These are phyloP conservation scores for Ganoderma boninense DNA, from an alignment of 1,284 basidiomycete genomes.

Conservation along the genomic window DNA sequence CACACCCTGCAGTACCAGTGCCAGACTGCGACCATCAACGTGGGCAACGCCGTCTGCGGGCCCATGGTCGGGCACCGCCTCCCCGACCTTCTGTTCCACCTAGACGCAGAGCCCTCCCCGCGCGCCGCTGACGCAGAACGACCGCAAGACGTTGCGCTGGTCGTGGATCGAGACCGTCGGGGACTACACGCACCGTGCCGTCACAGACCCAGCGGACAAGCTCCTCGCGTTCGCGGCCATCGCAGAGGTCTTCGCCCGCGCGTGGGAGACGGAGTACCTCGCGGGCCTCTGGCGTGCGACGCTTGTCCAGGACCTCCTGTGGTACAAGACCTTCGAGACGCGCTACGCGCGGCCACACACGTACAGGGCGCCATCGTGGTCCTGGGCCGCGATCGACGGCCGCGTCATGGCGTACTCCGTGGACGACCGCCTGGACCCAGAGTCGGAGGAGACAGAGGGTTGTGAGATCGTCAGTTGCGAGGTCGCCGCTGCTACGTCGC, in stretches of 20 bases:
- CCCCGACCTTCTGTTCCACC: conserved; percentile 16
- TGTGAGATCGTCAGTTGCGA: conserved; percentile 20
- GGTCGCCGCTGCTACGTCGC: conserved; percentile 6
- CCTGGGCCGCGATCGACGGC: conserved; percentile 29
- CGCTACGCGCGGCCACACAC: conserved; percentile 2
- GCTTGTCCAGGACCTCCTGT: conserved; percentile 24
- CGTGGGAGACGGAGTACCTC: conserved; percentile 26
- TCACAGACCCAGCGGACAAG: conserved; percentile 26
- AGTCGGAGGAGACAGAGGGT: conserved; percentile 1
- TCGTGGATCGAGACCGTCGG: conserved; percentile 22
- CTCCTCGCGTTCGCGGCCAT: conserved; percentile 26
- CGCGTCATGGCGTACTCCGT: conserved; percentile 16
- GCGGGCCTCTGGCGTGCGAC: conserved; percentile 27
- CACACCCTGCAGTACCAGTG: conserved; percentile 29
- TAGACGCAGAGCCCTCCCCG: conserved; percentile 11
- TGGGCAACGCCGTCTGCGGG: conserved; percentile 23
- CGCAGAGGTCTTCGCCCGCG: conserved; percentile 26
- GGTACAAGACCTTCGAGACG: conserved; percentile 21
- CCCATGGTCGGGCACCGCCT: conserved; percentile 10
- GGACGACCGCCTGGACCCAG: conserved; percentile 22
- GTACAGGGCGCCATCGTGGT: conserved; percentile 26
- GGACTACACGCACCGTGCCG: conserved; percentile 24
- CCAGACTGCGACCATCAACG: conserved; percentile 18
- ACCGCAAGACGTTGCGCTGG: conserved; percentile 12
- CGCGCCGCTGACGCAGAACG: not conserved